A percentile compares a stretch with the other conserved stretches of the same genome.
These are phyloP conservation scores for Hypoxylon subgilvum DNA, from an alignment of 495 filamentous ascomycete genomes.

Conservation along the genomic window DNA sequence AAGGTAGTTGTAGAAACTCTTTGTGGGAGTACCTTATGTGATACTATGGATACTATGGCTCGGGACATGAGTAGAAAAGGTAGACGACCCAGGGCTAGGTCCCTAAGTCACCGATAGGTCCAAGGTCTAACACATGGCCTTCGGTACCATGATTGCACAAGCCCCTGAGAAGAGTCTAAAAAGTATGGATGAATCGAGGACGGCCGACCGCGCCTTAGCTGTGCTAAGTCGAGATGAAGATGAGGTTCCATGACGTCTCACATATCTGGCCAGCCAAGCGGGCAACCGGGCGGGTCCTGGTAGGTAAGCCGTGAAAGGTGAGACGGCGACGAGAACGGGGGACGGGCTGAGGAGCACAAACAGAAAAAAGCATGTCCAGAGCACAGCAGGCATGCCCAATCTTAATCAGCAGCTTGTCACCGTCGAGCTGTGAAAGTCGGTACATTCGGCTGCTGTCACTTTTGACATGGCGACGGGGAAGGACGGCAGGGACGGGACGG, in stretches of 20 bases:
- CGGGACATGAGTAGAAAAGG: background rate
- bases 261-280: slow-evolving; percentile 21
- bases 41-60: too few species aligned
- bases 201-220: background rate
- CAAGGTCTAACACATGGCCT: slow-evolving; percentile 8
- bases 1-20: too few species aligned
- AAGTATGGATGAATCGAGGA: slow-evolving; percentile 12
- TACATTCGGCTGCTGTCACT: slow-evolving; percentile 32
- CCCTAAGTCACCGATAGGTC: slow-evolving; percentile 1
- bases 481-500: slow-evolving; percentile 23
- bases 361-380: slow-evolving; percentile 15
- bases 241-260: slow-evolving; percentile 31
- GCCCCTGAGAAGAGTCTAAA: slow-evolving; percentile 8
- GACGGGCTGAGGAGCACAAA: slow-evolving; percentile 32
- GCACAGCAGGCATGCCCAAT: slow-evolving; percentile 22
- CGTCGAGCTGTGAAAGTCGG: slow-evolving; percentile 13
- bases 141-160: slow-evolving; percentile 19
- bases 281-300: slow-evolving; percentile 29
- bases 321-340: slow-evolving; percentile 29
- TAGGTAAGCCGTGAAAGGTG: too few species aligned
- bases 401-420: slow-evolving; percentile 12
- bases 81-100: background rate
- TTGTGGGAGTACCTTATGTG: too few species aligned
- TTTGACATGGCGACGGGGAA: slow-evolving; percentile 26
- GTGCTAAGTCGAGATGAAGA: slow-evolving; percentile 16